Evolutionary conservation across 2,329 filamentous ascomycete genomes (phyloP).

Genomic region (Colletotrichum sp.): DNA sequence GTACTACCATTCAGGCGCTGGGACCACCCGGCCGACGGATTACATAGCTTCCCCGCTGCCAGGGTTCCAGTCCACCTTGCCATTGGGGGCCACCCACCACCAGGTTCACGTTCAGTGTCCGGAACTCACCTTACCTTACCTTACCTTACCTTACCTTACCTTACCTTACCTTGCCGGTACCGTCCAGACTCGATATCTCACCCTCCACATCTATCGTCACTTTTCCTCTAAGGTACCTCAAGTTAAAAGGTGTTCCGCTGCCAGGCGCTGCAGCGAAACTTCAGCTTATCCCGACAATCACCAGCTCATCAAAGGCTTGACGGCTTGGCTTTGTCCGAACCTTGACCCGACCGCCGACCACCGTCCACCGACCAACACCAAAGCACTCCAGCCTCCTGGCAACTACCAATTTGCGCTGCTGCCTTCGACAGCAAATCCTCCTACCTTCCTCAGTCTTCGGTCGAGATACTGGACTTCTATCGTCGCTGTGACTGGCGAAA

Average conservation of each 20-base stretch:
- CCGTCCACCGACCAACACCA: background rate
- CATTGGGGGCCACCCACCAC: background rate
- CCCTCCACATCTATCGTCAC: background rate
- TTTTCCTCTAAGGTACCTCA: background rate
- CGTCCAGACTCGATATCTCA: background rate
- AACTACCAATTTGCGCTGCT: background rate
- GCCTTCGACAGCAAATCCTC: background rate
- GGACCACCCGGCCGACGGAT: constrained; percentile 2
- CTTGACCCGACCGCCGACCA: background rate
- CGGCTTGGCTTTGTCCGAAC: background rate
- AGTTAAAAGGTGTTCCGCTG: background rate
- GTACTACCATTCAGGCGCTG: background rate
- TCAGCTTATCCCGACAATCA: background rate
- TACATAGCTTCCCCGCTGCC: constrained; percentile 19
- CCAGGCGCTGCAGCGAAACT: too few relatives aligned
- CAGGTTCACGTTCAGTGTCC: background rate
- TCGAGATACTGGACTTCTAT: background rate
- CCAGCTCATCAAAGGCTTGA: background rate
- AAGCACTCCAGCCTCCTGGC: background rate
- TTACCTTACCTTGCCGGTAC: background rate
- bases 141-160: background rate
- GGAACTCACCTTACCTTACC: background rate
- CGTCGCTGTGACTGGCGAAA: background rate
- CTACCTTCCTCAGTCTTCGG: background rate
- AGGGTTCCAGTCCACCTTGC: constrained; percentile 7